Percentiles rank a stretch among this genome's conserved stretches.
phyloP scores from a whole-genome alignment of 1,284 basidiomycete genomes.

The Ustilago hordei region DNA sequence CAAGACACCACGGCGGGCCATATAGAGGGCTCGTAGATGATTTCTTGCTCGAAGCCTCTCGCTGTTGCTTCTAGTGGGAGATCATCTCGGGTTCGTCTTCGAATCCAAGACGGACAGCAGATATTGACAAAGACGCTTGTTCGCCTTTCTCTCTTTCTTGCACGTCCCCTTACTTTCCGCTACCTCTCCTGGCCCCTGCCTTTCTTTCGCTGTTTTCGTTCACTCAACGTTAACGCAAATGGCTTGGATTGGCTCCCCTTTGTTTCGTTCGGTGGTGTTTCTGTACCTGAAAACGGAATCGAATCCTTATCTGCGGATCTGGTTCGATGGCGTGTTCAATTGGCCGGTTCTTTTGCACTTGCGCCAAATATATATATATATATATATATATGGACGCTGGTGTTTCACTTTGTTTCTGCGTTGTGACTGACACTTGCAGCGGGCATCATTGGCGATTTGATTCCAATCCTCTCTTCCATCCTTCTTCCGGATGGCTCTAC shows the following conservation, averaged over 20 bases:
- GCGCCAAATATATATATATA: neutral
- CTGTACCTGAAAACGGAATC: conserved; percentile 16
- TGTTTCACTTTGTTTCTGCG: conserved; percentile 19
- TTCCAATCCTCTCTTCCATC: conserved; percentile 21
- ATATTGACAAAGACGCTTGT: conserved; percentile 36
- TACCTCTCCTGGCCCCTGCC: conserved; percentile 14
- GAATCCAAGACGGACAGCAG: conserved; percentile 16
- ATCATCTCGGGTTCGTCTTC: neutral
- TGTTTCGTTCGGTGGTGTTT: neutral
- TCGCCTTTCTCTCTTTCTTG: conserved; percentile 20
- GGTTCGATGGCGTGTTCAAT: conserved; percentile 16
- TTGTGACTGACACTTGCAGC: conserved; percentile 38
- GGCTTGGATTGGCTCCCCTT: conserved; percentile 23
- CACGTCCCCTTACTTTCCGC: conserved; percentile 5
- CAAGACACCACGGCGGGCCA: conserved; percentile 2
- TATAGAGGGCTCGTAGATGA: conserved; percentile 14
- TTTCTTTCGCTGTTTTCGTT: conserved; percentile 25
- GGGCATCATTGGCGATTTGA: conserved; percentile 21
- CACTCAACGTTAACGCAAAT: conserved; percentile 11
- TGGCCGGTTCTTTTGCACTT: conserved; percentile 5
- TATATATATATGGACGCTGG: neutral
- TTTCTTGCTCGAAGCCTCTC: neutral
- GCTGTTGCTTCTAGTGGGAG: neutral
- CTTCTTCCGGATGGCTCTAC: conserved; percentile 26
- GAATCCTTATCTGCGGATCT: conserved; percentile 6